Evolutionary conservation across 2,329 filamentous ascomycete species (phyloP), one percentile per base, ranked within the genome.

Genomic region (Meredithiella fracta): DNA sequence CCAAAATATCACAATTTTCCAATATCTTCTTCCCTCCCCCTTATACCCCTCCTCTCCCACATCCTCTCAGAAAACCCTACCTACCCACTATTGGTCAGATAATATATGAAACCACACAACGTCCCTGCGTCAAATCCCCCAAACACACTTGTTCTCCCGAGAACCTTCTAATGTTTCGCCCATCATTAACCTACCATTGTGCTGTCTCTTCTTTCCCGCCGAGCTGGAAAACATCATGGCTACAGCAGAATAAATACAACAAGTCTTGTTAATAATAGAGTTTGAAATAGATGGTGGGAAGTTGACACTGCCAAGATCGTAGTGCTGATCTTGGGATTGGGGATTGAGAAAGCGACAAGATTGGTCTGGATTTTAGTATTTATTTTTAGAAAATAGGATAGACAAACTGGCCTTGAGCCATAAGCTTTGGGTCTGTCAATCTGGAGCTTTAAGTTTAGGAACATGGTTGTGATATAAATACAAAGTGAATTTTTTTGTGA

Each of bases 71-170:
- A 34, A 34, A 42, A 42, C n/a, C n/a, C 6, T 7, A 42, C 29
- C 29, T 34, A 42, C 38, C 6, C 15, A 15, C 38, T 20, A 42
- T 42, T 42, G 23, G 23, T 34, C 23, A 29, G 14, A 17, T 14
- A 34, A 53, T 2, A 5, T 23, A 22, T 55, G 53, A 55, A 55
- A 50, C 53, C 31, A 25, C 20, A n/a, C 20, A 47, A 26, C 3
- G 29, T 38, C 42, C 17, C 42, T 55, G 26, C 17, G 11, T 42
- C 15, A 49, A 47, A 38, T 26, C 40, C 9, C 5, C 20, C 26
- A 55, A 55, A 55, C 53, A 50, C 53, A 40, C 25, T 25, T 53
- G 23, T 51, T 51, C 34, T 53, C 44, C 22, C 44, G 8, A 26
- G 6, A 20, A 8, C 11, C 23, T 49, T n/a, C 44, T 25, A 23